A percentile compares a stretch with the other conserved stretches of the same genome.
Conservation (phyloP, 2,329 filamentous ascomycete genomes). For the Tolypocladium tropicale region DNA sequence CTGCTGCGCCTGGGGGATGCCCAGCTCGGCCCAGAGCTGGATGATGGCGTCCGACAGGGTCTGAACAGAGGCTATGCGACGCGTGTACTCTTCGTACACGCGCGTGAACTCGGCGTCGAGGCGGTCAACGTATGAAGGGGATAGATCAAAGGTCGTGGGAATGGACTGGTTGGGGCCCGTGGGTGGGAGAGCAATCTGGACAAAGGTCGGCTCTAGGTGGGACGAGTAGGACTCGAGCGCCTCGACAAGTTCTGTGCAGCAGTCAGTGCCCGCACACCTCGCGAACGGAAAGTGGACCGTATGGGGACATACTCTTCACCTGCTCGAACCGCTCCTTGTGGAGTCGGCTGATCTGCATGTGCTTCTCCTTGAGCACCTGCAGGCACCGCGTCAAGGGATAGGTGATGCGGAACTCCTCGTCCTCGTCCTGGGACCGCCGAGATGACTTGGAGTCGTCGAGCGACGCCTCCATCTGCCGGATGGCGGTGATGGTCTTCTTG, state of each 20-base stretch:
- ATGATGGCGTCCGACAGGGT: conserved; percentile 75
- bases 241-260: conserved; percentile 74
- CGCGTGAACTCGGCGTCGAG: conserved; percentile 87
- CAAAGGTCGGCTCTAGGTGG: conserved; percentile 82
- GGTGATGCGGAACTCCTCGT: conserved; percentile 64
- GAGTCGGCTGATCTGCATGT: conserved; percentile 65
- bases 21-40: conserved; percentile 89
- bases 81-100: conserved; percentile 93
- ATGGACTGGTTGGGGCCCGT: conserved; percentile 66
- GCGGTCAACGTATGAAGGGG: conserved; percentile 72
- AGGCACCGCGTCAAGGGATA: conserved; percentile 77
- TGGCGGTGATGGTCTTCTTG: conserved; percentile 70
- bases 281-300: neutral
- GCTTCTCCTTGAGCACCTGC: conserved; percentile 73
- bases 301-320: conserved; percentile 64
- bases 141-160: conserved; percentile 83
- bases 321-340: conserved; percentile 92
- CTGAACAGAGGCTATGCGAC: conserved; percentile 67
- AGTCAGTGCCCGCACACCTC: neutral
- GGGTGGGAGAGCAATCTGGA: conserved; percentile 76
- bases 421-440: conserved; percentile 53
- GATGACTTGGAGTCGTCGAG: conserved; percentile 61
- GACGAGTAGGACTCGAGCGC: conserved; percentile 94
- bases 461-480: conserved; percentile 88
- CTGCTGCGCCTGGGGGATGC: conserved; percentile 86